A percentile compares a stretch with the other conserved stretches of the same genome.
These are phyloP conservation scores for Olyra latifolia DNA, from an alignment of 176 grass and related monocot species.

Conservation along the genomic window DNA sequence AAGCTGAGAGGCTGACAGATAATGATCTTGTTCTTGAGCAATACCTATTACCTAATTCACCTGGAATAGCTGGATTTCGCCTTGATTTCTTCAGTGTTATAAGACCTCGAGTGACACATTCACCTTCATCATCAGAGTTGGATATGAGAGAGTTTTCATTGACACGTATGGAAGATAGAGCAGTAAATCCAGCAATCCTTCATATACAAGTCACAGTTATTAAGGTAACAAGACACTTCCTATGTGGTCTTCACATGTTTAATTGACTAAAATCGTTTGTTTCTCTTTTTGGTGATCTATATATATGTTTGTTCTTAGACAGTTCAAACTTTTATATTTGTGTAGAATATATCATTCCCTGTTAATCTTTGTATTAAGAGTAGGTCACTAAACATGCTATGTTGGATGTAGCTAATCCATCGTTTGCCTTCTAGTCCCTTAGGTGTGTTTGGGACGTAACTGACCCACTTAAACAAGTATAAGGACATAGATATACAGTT, in stretches of 20 bases:
- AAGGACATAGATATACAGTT: neutral
- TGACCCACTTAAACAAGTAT: neutral
- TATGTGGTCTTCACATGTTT: constrained; percentile 13
- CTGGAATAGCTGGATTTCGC: constrained; percentile 92
- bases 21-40: constrained; percentile 91
- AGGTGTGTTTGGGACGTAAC: neutral
- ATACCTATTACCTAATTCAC: constrained; percentile 71
- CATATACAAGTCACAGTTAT: constrained; percentile 77
- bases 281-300: constrained; percentile 8
- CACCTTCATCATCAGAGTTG: constrained; percentile 59
- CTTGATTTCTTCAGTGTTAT: constrained; percentile 89
- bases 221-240: constrained; percentile 64
- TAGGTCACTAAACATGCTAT: neutral
- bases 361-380: neutral
- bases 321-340: neutral
- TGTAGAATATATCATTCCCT: neutral
- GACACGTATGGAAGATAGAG: constrained; percentile 74
- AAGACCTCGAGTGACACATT: constrained; percentile 76
- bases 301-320: constrained; percentile 25
- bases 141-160: constrained; percentile 54
- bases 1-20: constrained; percentile 76
- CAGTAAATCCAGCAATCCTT: constrained; percentile 66
- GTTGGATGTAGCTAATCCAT: neutral
- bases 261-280: constrained; percentile 3
- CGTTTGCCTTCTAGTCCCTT: neutral